Evolutionary conservation across 495 filamentous ascomycete species (phyloP).

Genomic region (Lasiosphaeria miniovina): DNA sequence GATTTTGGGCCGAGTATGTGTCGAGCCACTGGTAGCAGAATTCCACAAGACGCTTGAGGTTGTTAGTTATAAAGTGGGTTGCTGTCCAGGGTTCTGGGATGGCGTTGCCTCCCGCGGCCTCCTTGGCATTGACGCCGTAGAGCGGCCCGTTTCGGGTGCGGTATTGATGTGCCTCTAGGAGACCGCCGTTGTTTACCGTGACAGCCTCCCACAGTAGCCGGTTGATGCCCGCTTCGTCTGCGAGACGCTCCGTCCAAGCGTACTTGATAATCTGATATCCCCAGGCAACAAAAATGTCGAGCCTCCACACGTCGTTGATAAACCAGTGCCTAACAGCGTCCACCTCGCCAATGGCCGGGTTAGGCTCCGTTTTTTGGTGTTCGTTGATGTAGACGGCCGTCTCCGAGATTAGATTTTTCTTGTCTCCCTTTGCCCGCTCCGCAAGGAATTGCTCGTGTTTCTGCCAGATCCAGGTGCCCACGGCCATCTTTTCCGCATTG

Average conservation of each 20-base stretch:
- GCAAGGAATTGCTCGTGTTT: constrained; percentile 60
- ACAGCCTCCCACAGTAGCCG: constrained; percentile 68
- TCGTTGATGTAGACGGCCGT: constrained; percentile 68
- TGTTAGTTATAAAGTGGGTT: constrained; percentile 55
- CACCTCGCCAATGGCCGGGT: constrained; percentile 56
- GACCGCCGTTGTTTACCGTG: constrained; percentile 67
- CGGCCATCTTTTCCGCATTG: constrained; percentile 84
- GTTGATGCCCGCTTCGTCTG: constrained; percentile 46
- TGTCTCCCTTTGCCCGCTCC: constrained; percentile 39
- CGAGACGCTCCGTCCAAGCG: constrained; percentile 54
- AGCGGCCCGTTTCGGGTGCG: constrained; percentile 59
- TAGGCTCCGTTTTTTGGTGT: constrained; percentile 61
- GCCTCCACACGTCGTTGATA: constrained; percentile 65
- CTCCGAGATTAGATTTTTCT: constrained; percentile 60
- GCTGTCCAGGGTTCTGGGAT: constrained; percentile 83
- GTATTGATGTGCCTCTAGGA: constrained; percentile 73
- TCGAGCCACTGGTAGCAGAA: constrained; percentile 41
- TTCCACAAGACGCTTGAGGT: constrained; percentile 53
- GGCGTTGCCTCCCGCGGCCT: constrained; percentile 63
- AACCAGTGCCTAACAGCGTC: constrained; percentile 82
- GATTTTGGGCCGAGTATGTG: constrained; percentile 10
- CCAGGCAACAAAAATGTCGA: constrained; percentile 75
- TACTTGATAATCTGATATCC: constrained; percentile 68
- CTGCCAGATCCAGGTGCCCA: constrained; percentile 80
- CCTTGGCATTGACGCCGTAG: constrained; percentile 66